Evolutionary conservation across 805 yeast species (phyloP).

Genomic region (Naumovozyma baii): DNA sequence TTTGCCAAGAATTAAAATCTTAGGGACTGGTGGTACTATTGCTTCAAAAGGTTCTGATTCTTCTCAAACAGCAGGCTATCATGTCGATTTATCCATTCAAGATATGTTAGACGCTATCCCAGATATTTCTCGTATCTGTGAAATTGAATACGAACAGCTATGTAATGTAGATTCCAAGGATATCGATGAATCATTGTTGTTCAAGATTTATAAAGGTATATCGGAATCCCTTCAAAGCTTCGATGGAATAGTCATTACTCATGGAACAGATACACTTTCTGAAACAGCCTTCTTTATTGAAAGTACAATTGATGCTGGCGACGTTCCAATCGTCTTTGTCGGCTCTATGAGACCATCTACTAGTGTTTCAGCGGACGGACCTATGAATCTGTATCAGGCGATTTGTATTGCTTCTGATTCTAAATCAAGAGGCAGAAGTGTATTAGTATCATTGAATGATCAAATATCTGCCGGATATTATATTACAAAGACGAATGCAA

Average conservation of each 20-base stretch:
- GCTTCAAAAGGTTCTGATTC: conserved; percentile 42
- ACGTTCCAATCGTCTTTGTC: conserved; percentile 54
- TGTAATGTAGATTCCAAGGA: conserved; percentile 55
- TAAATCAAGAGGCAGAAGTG: conserved; percentile 47
- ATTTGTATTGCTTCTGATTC: conserved; percentile 49
- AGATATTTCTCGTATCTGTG: conserved; percentile 44
- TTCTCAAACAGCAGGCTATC: conserved; percentile 45
- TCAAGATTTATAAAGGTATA: conserved; percentile 39
- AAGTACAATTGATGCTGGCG: conserved; percentile 35
- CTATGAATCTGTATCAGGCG: conserved; percentile 64
- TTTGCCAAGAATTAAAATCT: conserved; percentile 36
- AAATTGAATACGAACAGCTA: conserved; percentile 52
- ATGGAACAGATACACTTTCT: conserved; percentile 63
- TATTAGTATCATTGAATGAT: conserved; percentile 56
- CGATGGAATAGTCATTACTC: conserved; percentile 57
- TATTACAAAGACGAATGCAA: conserved; percentile 61
- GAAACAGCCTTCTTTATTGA: conserved; percentile 60
- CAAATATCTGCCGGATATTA: conserved; percentile 62
- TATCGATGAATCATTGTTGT: conserved; percentile 38
- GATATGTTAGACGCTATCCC: conserved; percentile 47
- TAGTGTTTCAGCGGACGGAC: conserved; percentile 61
- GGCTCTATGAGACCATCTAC: conserved; percentile 73
- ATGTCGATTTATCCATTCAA: conserved; percentile 42
- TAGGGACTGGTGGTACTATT: conserved; percentile 54
- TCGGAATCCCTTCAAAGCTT: conserved; percentile 36